A percentile compares a stretch with the other conserved stretches of the same genome.
These are phyloP conservation scores for Tulasnella sp. DNA, from an alignment of 768 basidiomycete genomes.

Conservation along the genomic window DNA sequence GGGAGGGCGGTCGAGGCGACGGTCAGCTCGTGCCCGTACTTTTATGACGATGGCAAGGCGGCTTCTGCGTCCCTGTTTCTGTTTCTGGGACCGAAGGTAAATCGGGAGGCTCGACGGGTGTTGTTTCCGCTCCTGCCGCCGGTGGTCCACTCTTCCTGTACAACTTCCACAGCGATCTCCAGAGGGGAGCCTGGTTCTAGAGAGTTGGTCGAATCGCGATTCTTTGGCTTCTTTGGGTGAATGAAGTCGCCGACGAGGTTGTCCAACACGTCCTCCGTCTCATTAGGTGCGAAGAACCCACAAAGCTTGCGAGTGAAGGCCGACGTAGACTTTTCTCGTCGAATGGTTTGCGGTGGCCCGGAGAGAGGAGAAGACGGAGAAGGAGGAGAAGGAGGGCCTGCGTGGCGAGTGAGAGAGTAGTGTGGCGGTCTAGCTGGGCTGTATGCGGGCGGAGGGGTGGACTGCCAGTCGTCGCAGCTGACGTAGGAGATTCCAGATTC, in stretches of 20 bases:
- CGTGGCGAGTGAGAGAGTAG: not conserved
- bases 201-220: not conserved
- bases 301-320: not conserved
- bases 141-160: slow-evolving; percentile 5
- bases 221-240: not conserved
- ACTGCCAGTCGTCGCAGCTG: not conserved
- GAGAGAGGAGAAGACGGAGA: not conserved
- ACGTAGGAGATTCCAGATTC: not conserved
- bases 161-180: slow-evolving; percentile 6
- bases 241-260: not conserved
- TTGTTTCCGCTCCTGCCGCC: not conserved
- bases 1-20: not conserved
- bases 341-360: not conserved
- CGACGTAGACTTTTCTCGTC: not conserved
- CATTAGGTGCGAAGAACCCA: not conserved
- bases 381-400: not conserved
- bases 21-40: not conserved
- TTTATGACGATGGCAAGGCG: not conserved
- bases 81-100: not conserved
- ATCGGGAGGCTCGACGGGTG: not conserved
- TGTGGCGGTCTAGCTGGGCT: not conserved
- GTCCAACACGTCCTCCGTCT: not conserved
- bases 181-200: not conserved
- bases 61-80: not conserved
- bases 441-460: not conserved